These are phyloP conservation scores for Fusarium sublunatum DNA, from an alignment of 2,329 filamentous ascomycete species.

Conservation along the genomic window DNA sequence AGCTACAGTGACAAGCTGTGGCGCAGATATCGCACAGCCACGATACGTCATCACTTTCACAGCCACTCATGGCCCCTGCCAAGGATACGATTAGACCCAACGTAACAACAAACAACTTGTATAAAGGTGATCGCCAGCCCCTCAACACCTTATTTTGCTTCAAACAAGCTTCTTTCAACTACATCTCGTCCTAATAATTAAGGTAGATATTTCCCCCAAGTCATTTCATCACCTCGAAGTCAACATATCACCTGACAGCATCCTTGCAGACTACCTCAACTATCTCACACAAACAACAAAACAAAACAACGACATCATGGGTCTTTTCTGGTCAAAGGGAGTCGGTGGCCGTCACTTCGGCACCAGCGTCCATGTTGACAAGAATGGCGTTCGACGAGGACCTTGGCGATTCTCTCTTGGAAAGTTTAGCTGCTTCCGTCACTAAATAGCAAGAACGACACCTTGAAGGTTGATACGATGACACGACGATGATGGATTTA, in stretches of 20 bases:
- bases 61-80: slow-evolving; percentile 37
- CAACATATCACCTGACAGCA: slow-evolving; percentile 9
- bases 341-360: slow-evolving; percentile 63
- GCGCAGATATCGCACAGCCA: slow-evolving; percentile 34
- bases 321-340: slow-evolving; percentile 59
- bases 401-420: slow-evolving; percentile 64
- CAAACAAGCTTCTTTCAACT: slow-evolving; percentile 42
- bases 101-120: slow-evolving; percentile 20
- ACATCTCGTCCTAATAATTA: slow-evolving; percentile 12
- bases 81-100: slow-evolving; percentile 34
- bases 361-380: slow-evolving; percentile 60
- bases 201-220: slow-evolving; percentile 4
- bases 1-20: slow-evolving; percentile 5
- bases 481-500: slow-evolving; percentile 19
- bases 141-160: slow-evolving; percentile 38
- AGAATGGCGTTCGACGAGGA: slow-evolving; percentile 60
- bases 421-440: slow-evolving; percentile 63
- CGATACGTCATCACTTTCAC: slow-evolving; percentile 39
- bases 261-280: slow-evolving; percentile 3
- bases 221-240: neutral
- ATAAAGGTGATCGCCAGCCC: slow-evolving; percentile 40
- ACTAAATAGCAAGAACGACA: slow-evolving; percentile 13
- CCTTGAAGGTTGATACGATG: slow-evolving; percentile 11
- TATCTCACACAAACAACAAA: neutral
- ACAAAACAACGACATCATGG: slow-evolving; percentile 51